Evolutionary conservation across 192 early-diverging fungal genomes (phyloP).

Genomic region (Chytriomyces sp.): DNA sequence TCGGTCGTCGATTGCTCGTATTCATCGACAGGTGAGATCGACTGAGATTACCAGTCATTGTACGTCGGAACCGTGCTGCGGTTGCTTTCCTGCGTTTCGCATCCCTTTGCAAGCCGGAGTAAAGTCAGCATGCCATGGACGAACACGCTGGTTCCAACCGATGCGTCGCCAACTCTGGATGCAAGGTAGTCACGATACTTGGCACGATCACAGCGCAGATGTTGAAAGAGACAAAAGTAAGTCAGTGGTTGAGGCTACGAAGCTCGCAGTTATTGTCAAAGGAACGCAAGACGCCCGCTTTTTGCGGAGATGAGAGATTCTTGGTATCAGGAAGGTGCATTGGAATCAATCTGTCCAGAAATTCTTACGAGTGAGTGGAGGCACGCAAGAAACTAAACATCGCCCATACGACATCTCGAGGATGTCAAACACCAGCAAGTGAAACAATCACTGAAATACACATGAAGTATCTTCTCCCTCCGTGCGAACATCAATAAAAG

Average conservation of each 20-base stretch:
- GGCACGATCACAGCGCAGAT: not conserved
- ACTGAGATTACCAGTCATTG: too few relatives aligned
- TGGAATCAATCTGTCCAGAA: slow-evolving; percentile 1
- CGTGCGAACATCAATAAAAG: too few relatives aligned
- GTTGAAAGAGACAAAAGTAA: not conserved
- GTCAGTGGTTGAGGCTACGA: not conserved
- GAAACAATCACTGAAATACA: too few relatives aligned
- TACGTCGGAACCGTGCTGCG: too few relatives aligned
- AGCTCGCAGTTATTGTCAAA: not conserved
- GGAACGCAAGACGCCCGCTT: not conserved
- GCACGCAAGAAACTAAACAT: not conserved
- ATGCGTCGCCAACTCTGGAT: not conserved
- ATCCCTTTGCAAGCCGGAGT: not conserved
- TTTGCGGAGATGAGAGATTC: not conserved
- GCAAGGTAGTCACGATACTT: not conserved
- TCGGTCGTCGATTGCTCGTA: too few relatives aligned
- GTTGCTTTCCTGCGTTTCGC: too few relatives aligned
- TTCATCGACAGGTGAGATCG: too few relatives aligned
- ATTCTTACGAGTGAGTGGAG: not conserved
- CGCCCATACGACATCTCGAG: too few relatives aligned
- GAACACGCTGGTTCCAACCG: slow-evolving; percentile 5
- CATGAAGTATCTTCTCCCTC: too few relatives aligned
- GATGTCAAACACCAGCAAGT: too few relatives aligned
- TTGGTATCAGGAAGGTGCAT: not conserved
- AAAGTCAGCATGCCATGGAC: not conserved